Percentiles rank a stretch among this genome's conserved stretches.
Evolutionary conservation across 768 basidiomycete species (phyloP).

Genomic region (Tricholoma furcatifolium): DNA sequence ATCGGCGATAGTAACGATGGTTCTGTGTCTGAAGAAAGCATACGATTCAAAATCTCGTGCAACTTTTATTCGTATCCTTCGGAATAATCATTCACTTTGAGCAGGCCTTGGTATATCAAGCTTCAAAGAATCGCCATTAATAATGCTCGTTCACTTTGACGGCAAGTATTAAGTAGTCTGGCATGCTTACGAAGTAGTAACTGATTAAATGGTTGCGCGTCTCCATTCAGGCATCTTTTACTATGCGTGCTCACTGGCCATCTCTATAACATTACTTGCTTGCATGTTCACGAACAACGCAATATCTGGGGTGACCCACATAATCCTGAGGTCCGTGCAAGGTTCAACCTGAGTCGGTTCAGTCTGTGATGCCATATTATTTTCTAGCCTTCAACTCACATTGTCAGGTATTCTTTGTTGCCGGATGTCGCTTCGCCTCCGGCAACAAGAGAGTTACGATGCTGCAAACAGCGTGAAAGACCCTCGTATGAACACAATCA

Average conservation of each 20-base stretch:
- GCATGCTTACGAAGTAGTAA: no score
- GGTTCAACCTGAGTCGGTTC: no score
- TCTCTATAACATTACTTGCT: slow-evolving; percentile 4
- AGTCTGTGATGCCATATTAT: no score
- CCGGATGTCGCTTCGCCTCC: slow-evolving; percentile 7
- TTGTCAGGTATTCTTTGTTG: slow-evolving; percentile 6
- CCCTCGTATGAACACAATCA: no score
- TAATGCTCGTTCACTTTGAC: slow-evolving; percentile 8
- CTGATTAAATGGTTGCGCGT: no score
- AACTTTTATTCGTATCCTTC: background rate
- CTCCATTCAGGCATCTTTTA: slow-evolving; percentile 4
- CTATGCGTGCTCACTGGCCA: slow-evolving; percentile 1
- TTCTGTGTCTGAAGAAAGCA: background rate
- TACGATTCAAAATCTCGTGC: background rate
- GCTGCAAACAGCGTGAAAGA: no score
- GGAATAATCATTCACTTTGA: background rate
- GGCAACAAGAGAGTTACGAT: no score
- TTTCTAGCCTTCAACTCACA: slow-evolving; percentile 4
- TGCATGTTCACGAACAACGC: background rate
- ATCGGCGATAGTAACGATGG: background rate
- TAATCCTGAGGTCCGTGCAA: background rate
- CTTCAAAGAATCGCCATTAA: no score
- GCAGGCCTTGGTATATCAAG: background rate
- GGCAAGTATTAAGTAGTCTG: slow-evolving; percentile 1
- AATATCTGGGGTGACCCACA: background rate